Evolutionary conservation across 2,329 filamentous ascomycete genomes (phyloP).

Genomic region (Calonectria multiphialidica): DNA sequence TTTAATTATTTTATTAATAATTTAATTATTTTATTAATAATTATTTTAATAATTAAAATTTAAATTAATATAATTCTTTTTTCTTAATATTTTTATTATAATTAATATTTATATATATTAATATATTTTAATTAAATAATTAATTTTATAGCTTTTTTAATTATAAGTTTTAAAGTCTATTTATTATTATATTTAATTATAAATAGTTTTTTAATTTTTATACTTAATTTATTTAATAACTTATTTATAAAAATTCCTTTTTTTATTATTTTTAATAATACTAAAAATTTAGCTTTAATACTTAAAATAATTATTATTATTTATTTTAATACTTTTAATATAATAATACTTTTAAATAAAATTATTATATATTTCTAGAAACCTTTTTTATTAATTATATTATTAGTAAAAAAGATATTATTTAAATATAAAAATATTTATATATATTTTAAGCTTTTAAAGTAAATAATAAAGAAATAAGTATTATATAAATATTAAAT

Average conservation of each 20-base stretch:
- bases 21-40: too few relatives aligned
- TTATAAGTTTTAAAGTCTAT: too few relatives aligned
- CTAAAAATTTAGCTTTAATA: conserved; percentile 12
- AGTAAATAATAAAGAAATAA: background rate
- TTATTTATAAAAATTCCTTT: background rate
- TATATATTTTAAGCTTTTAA: background rate
- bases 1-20: too few relatives aligned
- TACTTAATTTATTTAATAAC: background rate
- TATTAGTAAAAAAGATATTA: too few relatives aligned
- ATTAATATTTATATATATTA: too few relatives aligned
- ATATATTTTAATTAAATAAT: too few relatives aligned
- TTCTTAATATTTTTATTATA: too few relatives aligned
- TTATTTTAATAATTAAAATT: too few relatives aligned
- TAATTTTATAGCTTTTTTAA: too few relatives aligned
- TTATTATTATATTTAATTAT: too few relatives aligned
- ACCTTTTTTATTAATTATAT: background rate
- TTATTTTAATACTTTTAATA: conserved; percentile 3
- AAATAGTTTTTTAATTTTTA: too few relatives aligned
- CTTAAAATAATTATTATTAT: conserved; percentile 3
- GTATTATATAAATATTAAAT: background rate
- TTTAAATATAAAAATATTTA: background rate
- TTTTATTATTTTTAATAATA: background rate
- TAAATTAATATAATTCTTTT: too few relatives aligned
- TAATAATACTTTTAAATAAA: conserved; percentile 6
- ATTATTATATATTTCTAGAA: conserved; percentile 4